phyloP scores from a whole-genome alignment of 2,329 filamentous ascomycete genomes.

The Ceratocystis albifundus region DNA sequence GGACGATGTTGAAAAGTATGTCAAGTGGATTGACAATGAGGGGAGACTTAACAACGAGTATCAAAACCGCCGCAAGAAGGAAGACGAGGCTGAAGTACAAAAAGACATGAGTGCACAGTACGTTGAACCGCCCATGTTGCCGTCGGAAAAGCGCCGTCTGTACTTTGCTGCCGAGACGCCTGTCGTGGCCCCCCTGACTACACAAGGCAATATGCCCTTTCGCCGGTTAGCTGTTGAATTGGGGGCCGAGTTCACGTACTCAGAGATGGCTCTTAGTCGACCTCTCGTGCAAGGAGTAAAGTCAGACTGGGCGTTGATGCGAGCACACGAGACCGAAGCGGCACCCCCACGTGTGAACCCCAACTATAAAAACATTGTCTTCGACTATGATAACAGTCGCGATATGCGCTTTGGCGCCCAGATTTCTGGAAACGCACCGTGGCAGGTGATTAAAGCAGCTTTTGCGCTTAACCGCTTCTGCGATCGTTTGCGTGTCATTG shows the following conservation, averaged over 20 bases:
- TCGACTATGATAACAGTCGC: conserved; percentile 68
- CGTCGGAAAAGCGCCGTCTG: conserved; percentile 84
- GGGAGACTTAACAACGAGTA: conserved; percentile 32
- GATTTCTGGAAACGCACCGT: conserved; percentile 84
- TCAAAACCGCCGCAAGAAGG: conserved; percentile 33
- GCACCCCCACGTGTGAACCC: conserved; percentile 56
- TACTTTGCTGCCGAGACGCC: conserved; percentile 95
- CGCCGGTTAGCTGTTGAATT: conserved; percentile 79
- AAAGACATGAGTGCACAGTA: conserved; percentile 69
- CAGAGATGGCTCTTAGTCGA: conserved; percentile 92
- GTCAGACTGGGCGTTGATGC: conserved; percentile 88
- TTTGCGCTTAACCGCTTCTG: conserved; percentile 66
- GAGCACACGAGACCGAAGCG: conserved; percentile 76
- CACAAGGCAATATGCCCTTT: conserved; percentile 92
- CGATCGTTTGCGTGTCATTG: conserved; percentile 77
- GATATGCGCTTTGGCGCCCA: conserved; percentile 88
- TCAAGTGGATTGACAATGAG: conserved; percentile 64
- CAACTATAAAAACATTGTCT: conserved; percentile 37
- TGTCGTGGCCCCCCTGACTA: conserved; percentile 85
- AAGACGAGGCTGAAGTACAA: conserved; percentile 36
- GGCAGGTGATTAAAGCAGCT: conserved; percentile 78
- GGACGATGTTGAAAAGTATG: conserved; percentile 62
- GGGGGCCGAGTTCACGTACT: conserved; percentile 88
- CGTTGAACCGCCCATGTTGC: conserved; percentile 72
- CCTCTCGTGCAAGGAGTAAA: conserved; percentile 83